Evolutionary conservation across 768 basidiomycete genomes (phyloP).

Genomic region (Hericium alpestre): DNA sequence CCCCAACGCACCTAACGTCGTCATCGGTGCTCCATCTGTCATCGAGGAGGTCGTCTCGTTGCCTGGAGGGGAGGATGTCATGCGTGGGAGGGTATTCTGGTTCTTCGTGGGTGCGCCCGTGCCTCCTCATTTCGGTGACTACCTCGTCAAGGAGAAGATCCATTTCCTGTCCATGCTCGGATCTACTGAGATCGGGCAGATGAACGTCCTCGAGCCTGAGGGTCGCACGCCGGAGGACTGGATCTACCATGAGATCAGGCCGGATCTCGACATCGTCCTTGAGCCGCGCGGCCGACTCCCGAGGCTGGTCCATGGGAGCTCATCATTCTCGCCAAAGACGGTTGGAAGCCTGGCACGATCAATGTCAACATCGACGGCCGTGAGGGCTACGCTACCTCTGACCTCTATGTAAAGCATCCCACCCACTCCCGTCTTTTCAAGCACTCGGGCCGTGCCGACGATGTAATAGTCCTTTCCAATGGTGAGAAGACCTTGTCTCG

Average conservation of each 20-base stretch:
- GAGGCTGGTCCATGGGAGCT: slow-evolving; percentile 14
- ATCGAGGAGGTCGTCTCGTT: slow-evolving; percentile 3
- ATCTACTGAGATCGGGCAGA: slow-evolving; percentile 4
- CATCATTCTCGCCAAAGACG: neutral
- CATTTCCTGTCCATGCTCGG: slow-evolving; percentile 6
- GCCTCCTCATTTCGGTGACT: slow-evolving; percentile 4
- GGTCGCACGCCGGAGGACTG: slow-evolving; percentile 2
- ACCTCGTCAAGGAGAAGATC: slow-evolving; percentile 4
- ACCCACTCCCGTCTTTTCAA: slow-evolving; percentile 21
- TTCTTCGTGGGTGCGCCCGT: slow-evolving; percentile 6
- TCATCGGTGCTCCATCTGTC: slow-evolving; percentile 4
- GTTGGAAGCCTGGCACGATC: neutral
- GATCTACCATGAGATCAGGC: slow-evolving; percentile 9
- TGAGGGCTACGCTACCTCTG: neutral
- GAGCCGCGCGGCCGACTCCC: slow-evolving; percentile 8
- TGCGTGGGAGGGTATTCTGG: slow-evolving; percentile 1
- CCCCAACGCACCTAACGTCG: neutral
- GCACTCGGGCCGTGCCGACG: slow-evolving; percentile 17
- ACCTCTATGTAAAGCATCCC: neutral
- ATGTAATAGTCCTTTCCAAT: slow-evolving; percentile 21
- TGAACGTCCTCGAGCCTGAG: slow-evolving; percentile 5
- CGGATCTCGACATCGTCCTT: slow-evolving; percentile 15
- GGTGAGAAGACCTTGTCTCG: neutral
- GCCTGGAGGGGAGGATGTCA: slow-evolving; percentile 1
- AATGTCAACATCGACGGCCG: neutral